phyloP scores from a whole-genome alignment of 495 filamentous ascomycete species.

The Penicillium nucicola region DNA sequence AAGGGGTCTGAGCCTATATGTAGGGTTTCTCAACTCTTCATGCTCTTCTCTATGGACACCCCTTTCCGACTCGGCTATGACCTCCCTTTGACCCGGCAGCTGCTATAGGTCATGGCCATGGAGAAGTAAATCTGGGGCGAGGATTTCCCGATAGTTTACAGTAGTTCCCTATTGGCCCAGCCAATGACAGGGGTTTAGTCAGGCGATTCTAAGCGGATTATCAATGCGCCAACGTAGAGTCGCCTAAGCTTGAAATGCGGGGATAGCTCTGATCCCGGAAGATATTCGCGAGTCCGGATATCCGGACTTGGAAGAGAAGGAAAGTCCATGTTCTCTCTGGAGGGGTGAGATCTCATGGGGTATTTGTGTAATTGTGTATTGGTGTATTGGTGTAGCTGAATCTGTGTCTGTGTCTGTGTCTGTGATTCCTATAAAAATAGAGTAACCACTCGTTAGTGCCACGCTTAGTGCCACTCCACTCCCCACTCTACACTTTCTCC shows the following conservation, averaged over 20 bases:
- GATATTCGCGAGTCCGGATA: not conserved
- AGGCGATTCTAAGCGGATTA: not conserved
- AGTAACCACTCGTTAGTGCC: slow-evolving; percentile 13
- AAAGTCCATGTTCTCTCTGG: too few relatives aligned
- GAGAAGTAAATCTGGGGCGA: not conserved
- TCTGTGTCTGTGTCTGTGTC: too few relatives aligned
- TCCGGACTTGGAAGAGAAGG: too few relatives aligned
- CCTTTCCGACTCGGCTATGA: slow-evolving; percentile 10
- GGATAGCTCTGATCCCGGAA: not conserved
- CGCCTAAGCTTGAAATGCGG: slow-evolving; percentile 8
- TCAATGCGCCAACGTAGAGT: not conserved
- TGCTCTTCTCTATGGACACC: not conserved
- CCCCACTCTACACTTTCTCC: slow-evolving; percentile 1
- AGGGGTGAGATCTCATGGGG: too few relatives aligned
- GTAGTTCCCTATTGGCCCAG: not conserved
- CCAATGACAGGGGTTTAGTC: not conserved
- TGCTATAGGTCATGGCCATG: slow-evolving; percentile 5
- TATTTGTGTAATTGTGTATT: too few relatives aligned
- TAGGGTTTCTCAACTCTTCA: too few relatives aligned
- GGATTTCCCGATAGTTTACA: slow-evolving; percentile 1
- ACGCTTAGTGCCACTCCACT: slow-evolving; percentile 19
- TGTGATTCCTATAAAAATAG: too few relatives aligned
- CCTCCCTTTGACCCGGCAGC: slow-evolving; percentile 4
- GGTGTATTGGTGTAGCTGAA: too few relatives aligned
- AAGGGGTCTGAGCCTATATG: slow-evolving; percentile 7